phyloP scores from a whole-genome alignment of 1,139 yeast species.

The Pichia sp. region DNA sequence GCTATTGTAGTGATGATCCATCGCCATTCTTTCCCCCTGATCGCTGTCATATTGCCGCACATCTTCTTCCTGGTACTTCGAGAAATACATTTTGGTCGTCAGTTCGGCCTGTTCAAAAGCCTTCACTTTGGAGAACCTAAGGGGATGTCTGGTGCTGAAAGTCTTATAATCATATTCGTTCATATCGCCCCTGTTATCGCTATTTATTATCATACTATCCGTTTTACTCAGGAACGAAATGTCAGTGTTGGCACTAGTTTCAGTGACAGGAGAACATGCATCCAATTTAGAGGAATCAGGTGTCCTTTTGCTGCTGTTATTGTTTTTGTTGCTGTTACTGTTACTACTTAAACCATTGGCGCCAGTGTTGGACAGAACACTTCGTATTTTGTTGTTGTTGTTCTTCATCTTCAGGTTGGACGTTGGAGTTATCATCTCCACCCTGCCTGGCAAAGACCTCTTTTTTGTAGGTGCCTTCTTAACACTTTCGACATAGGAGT shows the following conservation, averaged over 20 bases:
- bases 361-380: background rate
- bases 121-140: conserved; percentile 35
- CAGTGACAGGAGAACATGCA: conserved; percentile 7
- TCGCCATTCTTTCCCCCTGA: no score
- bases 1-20: no score
- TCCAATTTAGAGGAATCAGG: background rate
- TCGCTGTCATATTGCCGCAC: no score
- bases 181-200: conserved; percentile 12
- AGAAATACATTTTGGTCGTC: conserved; percentile 30
- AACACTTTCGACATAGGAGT: conserved; percentile 13
- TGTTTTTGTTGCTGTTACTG: background rate
- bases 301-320: background rate
- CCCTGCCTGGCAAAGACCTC: background rate
- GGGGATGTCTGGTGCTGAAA: conserved; percentile 35
- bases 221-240: conserved; percentile 13
- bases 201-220: conserved; percentile 13
- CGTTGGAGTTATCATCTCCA: conserved; percentile 8
- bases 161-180: conserved; percentile 34
- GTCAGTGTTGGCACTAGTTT: conserved; percentile 12
- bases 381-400: conserved; percentile 4
- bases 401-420: conserved; percentile 1
- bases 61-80: conserved; percentile 20
- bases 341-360: background rate
- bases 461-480: conserved; percentile 14
- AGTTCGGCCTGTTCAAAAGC: conserved; percentile 39